Evolutionary conservation across 2,329 filamentous ascomycete genomes (phyloP).

Genomic region (Metarhizium robertsii): DNA sequence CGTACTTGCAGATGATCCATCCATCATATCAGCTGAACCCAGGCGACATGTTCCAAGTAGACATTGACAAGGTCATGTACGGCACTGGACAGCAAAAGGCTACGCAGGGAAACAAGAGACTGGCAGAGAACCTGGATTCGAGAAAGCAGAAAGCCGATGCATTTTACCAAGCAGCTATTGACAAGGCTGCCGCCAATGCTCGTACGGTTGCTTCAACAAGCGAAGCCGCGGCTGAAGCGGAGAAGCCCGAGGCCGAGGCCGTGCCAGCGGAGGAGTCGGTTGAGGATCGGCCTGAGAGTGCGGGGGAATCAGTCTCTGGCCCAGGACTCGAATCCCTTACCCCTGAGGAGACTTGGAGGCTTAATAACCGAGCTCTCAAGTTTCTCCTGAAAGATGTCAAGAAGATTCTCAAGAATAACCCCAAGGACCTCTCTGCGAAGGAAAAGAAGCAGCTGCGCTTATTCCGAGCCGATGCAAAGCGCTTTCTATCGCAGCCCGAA

Average conservation of each 20-base stretch:
- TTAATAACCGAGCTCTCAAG: constrained; percentile 16
- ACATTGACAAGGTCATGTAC: constrained; percentile 77
- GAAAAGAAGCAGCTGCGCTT: constrained; percentile 67
- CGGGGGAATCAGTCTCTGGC: neutral
- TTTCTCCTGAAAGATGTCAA: constrained; percentile 22
- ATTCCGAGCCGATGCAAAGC: constrained; percentile 58
- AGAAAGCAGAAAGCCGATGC: constrained; percentile 18
- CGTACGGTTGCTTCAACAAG: constrained; percentile 7
- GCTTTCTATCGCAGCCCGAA: constrained; percentile 40
- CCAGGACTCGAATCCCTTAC: constrained; percentile 10
- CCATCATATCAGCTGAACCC: constrained; percentile 93
- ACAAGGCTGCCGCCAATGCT: constrained; percentile 5
- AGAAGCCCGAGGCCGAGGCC: constrained; percentile 4
- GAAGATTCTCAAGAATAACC: constrained; percentile 31
- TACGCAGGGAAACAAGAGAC: constrained; percentile 12
- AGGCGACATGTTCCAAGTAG: constrained; percentile 96
- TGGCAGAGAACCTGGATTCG: constrained; percentile 17
- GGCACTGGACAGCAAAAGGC: constrained; percentile 72
- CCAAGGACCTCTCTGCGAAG: constrained; percentile 49
- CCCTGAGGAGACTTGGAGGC: constrained; percentile 14
- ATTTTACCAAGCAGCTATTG: constrained; percentile 11
- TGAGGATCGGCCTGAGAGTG: neutral
- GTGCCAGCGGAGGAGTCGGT: neutral
- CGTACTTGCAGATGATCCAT: constrained; percentile 65
- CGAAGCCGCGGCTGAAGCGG: constrained; percentile 10